Evolutionary conservation across 495 filamentous ascomycete species (phyloP), one percentile per base, ranked within the genome.

Genomic region (Xylaria cubensis): DNA sequence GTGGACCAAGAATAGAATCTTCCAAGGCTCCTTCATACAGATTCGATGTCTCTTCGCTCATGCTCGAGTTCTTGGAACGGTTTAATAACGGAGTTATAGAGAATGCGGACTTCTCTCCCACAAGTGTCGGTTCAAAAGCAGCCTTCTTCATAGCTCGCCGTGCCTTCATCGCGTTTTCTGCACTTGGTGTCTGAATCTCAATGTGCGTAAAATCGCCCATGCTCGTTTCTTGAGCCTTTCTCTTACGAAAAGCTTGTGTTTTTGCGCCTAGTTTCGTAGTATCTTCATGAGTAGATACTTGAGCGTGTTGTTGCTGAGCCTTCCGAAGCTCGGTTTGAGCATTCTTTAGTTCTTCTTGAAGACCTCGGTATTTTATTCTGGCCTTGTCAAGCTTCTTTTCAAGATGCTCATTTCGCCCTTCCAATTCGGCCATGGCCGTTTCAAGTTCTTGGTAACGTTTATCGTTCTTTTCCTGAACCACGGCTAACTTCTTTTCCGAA

Each of bases 1-100:
- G 59, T 42, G 36, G 39, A 9, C 64, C 74, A 12, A 69, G 36
- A 4, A 78, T 75, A 7, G 83, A 77, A 64, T 72, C 78, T 53
- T 79, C 68, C 29, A 73, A 50, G 15, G 51, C 69, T 36, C 32
- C 76, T 42, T 78, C 75, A n/a, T 76, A 70, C 9, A 70, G 36
- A 39, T 76, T 74, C 6, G 77, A 74, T 10, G 71, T 75, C 24
- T 77, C 64, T 17, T 73, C 65, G 56, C 26, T 76, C 71, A 76
- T 81, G 41, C 74, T 74, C 26, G 82, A 81, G 74, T 84, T 91
- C 53, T 87, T 84, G 8, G 91, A 93, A 65, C 92, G 91, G 82
- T 95, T 97, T 39, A 98, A 82, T 80, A 94, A 97, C 0, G 95
- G 95, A 1, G 95, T 98, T 73, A 98, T 94, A 13, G 94, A 96